These are phyloP conservation scores for Lycium barbarum DNA, from an alignment of 257 asterid species.

Conservation along the genomic window DNA sequence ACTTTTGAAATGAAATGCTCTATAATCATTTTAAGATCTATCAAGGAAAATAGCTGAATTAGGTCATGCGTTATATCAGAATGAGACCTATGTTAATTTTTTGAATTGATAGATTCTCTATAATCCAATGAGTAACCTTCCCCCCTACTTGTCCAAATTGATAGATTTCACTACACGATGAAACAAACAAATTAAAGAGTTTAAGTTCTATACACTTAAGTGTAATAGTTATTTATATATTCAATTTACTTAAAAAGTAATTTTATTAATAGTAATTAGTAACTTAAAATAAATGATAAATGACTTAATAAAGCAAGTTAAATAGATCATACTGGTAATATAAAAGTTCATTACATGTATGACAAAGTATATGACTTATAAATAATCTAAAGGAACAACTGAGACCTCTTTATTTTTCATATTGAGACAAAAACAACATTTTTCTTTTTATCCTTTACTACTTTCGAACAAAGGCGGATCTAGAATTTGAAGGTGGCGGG, in stretches of 20 bases:
- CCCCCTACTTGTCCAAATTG: too few relatives aligned
- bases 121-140: neutral
- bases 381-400: neutral
- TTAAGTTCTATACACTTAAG: neutral
- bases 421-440: neutral
- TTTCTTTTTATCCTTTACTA: neutral
- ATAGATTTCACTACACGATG: too few relatives aligned
- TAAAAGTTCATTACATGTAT: too few relatives aligned
- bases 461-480: neutral
- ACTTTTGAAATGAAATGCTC: neutral
- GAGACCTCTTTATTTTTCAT: neutral
- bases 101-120: slow-evolving; percentile 3
- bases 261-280: too few relatives aligned
- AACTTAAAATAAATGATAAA: neutral
- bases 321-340: too few relatives aligned
- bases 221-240: neutral
- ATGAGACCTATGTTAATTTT: neutral
- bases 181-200: neutral
- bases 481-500: too few relatives aligned
- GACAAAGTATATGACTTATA: too few relatives aligned
- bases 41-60: neutral
- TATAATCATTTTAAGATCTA: neutral
- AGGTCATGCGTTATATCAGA: neutral
- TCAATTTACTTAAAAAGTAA: neutral
- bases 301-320: too few relatives aligned